Percentiles rank a stretch among this genome's conserved stretches.
Evolutionary conservation across 1,139 yeast species (phyloP).

Genomic region (Scheffersomyces parashehatae): DNA sequence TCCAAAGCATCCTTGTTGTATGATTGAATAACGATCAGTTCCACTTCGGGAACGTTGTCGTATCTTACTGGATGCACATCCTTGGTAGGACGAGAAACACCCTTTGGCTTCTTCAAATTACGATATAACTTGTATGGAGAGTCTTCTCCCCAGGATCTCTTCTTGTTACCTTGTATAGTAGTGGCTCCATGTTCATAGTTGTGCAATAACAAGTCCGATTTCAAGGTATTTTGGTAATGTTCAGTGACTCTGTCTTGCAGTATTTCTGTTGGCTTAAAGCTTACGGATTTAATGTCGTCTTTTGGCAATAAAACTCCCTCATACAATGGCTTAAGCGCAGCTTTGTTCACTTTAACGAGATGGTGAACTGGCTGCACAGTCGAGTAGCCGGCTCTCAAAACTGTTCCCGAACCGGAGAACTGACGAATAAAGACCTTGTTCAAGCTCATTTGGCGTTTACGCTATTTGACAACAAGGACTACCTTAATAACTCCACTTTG

Average conservation of each 20-base stretch:
- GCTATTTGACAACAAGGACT: too few relatives aligned
- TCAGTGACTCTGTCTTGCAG: constrained; percentile 80
- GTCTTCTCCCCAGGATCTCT: constrained; percentile 82
- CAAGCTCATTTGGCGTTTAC: constrained; percentile 12
- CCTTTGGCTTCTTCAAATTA: constrained; percentile 63
- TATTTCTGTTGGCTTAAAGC: constrained; percentile 69
- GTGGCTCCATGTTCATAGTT: constrained; percentile 68
- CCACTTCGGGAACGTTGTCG: constrained; percentile 70
- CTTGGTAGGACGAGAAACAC: constrained; percentile 67
- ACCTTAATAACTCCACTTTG: too few relatives aligned
- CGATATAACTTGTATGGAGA: constrained; percentile 91
- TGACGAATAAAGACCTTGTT: constrained; percentile 36
- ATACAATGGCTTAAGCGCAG: constrained; percentile 67
- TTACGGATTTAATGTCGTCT: constrained; percentile 75
- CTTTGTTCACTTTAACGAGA: constrained; percentile 70
- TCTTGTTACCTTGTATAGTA: constrained; percentile 63
- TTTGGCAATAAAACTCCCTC: constrained; percentile 66
- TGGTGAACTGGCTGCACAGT: constrained; percentile 92
- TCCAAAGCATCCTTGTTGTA: constrained; percentile 75
- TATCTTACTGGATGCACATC: constrained; percentile 67
- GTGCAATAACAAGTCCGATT: constrained; percentile 75
- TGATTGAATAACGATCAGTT: constrained; percentile 68
- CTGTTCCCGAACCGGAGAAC: constrained; percentile 43
- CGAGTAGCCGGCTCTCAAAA: constrained; percentile 68
- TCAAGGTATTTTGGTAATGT: constrained; percentile 71